Base-by-base conservation (phyloP, 495 filamentous ascomycete species). In the Copromyces sp. region DNA sequence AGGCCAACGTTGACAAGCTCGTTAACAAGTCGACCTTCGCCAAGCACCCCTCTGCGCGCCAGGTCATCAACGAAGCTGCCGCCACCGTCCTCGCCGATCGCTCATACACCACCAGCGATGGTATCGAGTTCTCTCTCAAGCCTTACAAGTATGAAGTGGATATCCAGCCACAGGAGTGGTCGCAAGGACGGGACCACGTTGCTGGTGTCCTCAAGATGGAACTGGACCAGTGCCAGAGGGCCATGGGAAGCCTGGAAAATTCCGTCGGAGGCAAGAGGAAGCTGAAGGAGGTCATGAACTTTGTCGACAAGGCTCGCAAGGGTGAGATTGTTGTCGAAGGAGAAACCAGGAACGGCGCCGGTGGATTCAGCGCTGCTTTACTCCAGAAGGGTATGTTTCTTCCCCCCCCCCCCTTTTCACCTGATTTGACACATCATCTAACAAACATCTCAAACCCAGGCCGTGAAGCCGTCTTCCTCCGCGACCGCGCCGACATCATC, bases 51-150 rank as follows among this genome's bases (percentile, higher is more conserved):
- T 96, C 94, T 70, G 96, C 95, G 16, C 90, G 93, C 68, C 91
- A 94, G 80, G 93, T 94, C 45, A 97, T 98, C 76, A 93, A 87
- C 38, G 93, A 97, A 75, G 95, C 95, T 4, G 92, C 92, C 24
- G 90, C 91, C 2, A 89, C 89, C 42, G 98, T 98, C 65, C 82
- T 99, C 17, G 95, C 94, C 73, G 95, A 99, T 73, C 89, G 94
- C 3, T 97, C 96, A 75, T 98, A 97, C 83, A 94, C 93, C 78
- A 98, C 96, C 3, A 93, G 91, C 75, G 95, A 99, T 78, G 95
- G 98, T 80, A 94, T 99, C n/a, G 95, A 99, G 81, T 98, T 98
- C 78, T 98, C 95, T 78, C 95, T 99, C 84, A 99, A 99, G 80
- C 95, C 95, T 3, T 99, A 94, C 84, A 99, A 98, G 79, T 98